Conservation (phyloP, 192 early-diverging fungal genomes). For the Backusella circina region DNA sequence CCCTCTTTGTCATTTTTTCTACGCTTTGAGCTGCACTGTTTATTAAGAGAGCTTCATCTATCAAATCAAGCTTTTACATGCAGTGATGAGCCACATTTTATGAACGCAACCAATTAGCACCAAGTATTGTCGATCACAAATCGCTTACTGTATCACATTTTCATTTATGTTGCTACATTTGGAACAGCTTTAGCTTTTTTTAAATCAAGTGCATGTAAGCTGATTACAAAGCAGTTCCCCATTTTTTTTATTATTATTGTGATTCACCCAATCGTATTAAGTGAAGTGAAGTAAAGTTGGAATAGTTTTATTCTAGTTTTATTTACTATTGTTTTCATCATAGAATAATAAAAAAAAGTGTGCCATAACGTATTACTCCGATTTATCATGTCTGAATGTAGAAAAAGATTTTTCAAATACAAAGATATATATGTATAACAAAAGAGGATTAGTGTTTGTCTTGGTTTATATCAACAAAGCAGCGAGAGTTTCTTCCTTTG, state of each 20-base stretch:
- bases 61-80: not conserved
- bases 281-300: not conserved
- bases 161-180: not conserved
- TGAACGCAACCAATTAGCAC: not conserved
- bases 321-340: not conserved
- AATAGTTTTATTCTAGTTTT: not conserved
- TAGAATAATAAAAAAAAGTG: not conserved
- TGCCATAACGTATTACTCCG: not conserved
- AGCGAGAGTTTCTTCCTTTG: constrained; percentile 1
- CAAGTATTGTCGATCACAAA: not conserved
- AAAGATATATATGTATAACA: no score
- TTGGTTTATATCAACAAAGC: not conserved
- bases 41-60: not conserved
- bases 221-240: not conserved
- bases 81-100: not conserved
- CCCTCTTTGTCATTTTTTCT: not conserved
- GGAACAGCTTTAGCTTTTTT: not conserved
- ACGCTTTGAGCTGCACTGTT: not conserved
- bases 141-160: not conserved
- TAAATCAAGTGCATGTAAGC: not conserved
- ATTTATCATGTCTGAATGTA: not conserved
- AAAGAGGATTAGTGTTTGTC: no score
- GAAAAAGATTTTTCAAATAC: no score
- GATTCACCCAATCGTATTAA: not conserved
- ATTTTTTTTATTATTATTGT: no score